A percentile compares a stretch with the other conserved stretches of the same genome.
These are phyloP conservation scores for Pyrenula aspistea DNA, from an alignment of 495 filamentous ascomycete genomes.

Conservation along the genomic window DNA sequence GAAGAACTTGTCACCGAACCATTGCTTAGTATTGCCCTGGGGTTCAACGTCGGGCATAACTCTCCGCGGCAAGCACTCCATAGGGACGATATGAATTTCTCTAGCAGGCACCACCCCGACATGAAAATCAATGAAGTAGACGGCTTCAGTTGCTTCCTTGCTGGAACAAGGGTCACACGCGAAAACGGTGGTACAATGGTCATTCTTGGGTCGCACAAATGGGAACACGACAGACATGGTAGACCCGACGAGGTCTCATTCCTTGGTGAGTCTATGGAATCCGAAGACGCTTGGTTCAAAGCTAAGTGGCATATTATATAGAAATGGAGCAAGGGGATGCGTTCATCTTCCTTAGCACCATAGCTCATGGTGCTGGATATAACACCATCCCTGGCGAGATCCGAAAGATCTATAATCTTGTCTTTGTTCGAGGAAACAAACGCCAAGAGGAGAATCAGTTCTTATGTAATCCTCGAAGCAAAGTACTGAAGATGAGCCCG, in stretches of 20 bases:
- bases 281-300: constrained; percentile 12
- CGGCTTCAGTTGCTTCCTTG: too few relatives aligned
- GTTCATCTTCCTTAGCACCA: constrained; percentile 17
- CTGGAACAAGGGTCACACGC: too few relatives aligned
- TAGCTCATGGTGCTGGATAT: constrained; percentile 20
- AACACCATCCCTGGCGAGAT: constrained; percentile 13
- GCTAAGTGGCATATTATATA: constrained; percentile 3
- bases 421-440: constrained; percentile 18
- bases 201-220: too few relatives aligned
- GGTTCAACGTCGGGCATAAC: constrained; percentile 14
- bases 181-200: too few relatives aligned
- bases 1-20: constrained; percentile 12
- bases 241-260: too few relatives aligned
- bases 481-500: constrained; percentile 15
- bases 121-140: too few relatives aligned
- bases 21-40: constrained; percentile 13
- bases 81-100: constrained; percentile 17
- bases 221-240: too few relatives aligned
- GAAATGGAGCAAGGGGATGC: constrained; percentile 19
- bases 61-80: constrained; percentile 17
- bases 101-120: constrained; percentile 10
- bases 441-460: constrained; percentile 27
- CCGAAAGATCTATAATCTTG: constrained; percentile 16
- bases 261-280: too few relatives aligned
- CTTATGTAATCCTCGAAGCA: constrained; percentile 20